Base-by-base conservation (phyloP, 75 land plant species). In the Cupressus sempervirens region DNA sequence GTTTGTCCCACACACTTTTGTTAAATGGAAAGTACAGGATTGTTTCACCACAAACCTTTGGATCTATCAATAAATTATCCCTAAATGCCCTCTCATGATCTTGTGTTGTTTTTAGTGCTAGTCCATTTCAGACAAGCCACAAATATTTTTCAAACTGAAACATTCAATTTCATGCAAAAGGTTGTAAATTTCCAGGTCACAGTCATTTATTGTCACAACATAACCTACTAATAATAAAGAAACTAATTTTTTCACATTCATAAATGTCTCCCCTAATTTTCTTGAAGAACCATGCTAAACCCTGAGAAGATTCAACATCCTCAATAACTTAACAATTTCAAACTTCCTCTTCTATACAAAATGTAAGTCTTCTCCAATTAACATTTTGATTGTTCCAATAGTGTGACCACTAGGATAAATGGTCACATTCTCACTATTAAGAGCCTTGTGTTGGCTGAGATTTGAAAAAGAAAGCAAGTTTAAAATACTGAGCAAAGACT, bases 171-270 rank as follows among this genome's bases (percentile, higher is more conserved):
- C 96, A 80, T 84, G 80, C 91, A 97, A 91, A 26, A 96, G 88
- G 29, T 50, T 79, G 34, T 85, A 91, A 40, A 94, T 93, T 81
- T 94, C 96, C 84, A 89, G 83, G 81, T 97, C 99, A 62, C 87
- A 70, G 68, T 90, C 89, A 84, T 82, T 87, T 43, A 91, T 62
- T 35, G 94, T 93, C 65, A 96, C 99, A 87, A 94, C 91, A 88
- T 96, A 97, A 77, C 92, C 92, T 86, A 94, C 93, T 82, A 97
- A 83, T 85, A 97, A 91, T 75, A 97, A 84, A 79, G 85, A 90
- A 67, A 91, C 75, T 45, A 97, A 80, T 76, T 97, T 94, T 83
- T 72, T 92, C 26, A 86, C 83, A 82, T 91, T 90, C 70, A 88
- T 84, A 45, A 43, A 79, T 75, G 35, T 76, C 48, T 84, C 92